Evolutionary conservation across 2,329 filamentous ascomycete genomes (phyloP).

Genomic region (Tolypocladium tundrense): DNA sequence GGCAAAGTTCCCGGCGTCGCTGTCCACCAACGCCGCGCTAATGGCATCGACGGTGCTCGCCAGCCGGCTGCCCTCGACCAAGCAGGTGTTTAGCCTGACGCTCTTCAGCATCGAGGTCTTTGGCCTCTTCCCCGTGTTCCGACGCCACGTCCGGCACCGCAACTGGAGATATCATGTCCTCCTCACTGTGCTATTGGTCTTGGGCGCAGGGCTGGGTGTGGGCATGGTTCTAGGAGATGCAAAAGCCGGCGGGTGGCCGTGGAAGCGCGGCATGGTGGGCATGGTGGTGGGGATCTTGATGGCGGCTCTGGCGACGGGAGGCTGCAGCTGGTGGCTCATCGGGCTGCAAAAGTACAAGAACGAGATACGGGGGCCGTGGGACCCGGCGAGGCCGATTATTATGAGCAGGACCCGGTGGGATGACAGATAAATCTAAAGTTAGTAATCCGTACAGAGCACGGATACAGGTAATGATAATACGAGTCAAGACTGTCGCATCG

Average conservation of each 20-base stretch:
- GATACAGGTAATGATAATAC: background rate
- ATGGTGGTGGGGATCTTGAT: constrained; percentile 66
- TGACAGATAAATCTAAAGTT: constrained; percentile 14
- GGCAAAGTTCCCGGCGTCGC: constrained; percentile 56
- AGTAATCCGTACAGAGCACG: background rate
- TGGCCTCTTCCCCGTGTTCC: constrained; percentile 92
- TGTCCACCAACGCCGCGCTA: constrained; percentile 90
- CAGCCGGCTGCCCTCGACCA: constrained; percentile 77
- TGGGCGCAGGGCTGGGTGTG: constrained; percentile 70
- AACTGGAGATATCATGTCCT: constrained; percentile 73
- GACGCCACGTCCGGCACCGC: constrained; percentile 74
- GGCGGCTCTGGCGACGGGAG: constrained; percentile 72
- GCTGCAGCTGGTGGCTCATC: constrained; percentile 97
- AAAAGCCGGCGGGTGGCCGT: constrained; percentile 31
- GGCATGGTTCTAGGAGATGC: constrained; percentile 47
- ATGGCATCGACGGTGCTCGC: constrained; percentile 95
- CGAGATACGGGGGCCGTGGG: constrained; percentile 96
- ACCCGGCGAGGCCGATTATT: constrained; percentile 83
- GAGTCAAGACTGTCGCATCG: background rate
- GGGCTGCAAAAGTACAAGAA: constrained; percentile 98
- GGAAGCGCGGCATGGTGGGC: constrained; percentile 54
- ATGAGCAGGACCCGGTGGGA: constrained; percentile 53
- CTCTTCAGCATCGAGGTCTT: constrained; percentile 97
- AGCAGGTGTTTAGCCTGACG: constrained; percentile 88
- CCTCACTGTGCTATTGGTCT: constrained; percentile 65